phyloP scores from a whole-genome alignment of 495 filamentous ascomycete genomes.

The Cairneyella variabilis region DNA sequence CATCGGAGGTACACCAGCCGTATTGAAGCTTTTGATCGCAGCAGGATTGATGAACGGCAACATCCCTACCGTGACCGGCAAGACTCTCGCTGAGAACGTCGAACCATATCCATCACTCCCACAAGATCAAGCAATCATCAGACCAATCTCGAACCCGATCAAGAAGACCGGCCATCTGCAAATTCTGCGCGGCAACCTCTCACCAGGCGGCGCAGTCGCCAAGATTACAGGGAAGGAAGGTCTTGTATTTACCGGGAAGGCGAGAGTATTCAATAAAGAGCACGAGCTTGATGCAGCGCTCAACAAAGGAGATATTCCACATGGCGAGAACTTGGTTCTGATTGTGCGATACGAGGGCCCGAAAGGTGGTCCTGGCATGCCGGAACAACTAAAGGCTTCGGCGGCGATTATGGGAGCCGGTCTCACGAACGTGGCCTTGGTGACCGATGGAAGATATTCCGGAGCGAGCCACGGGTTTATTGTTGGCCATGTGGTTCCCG shows the following conservation, averaged over 20 bases:
- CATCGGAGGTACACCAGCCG: conserved; percentile 84
- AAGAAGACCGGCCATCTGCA: conserved; percentile 86
- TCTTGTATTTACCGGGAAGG: conserved; percentile 72
- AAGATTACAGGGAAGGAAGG: conserved; percentile 99
- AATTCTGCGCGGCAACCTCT: conserved; percentile 85
- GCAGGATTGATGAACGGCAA: conserved; percentile 76
- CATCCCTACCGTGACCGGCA: conserved; percentile 89
- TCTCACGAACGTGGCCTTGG: conserved; percentile 81
- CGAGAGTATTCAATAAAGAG: conserved; percentile 91
- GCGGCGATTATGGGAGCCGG: conserved; percentile 92
- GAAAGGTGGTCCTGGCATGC: conserved; percentile 95
- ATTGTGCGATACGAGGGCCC: conserved; percentile 95
- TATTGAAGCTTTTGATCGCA: conserved; percentile 88
- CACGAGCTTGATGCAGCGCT: conserved; percentile 72
- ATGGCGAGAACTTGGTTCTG: conserved; percentile 79
- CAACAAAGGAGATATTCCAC: conserved; percentile 64
- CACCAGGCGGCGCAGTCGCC: conserved; percentile 87
- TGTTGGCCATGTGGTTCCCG: conserved; percentile 89
- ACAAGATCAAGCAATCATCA: conserved; percentile 81
- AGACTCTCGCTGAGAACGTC: conserved; percentile 85
- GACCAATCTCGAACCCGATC: conserved; percentile 77
- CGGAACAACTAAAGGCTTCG: conserved; percentile 81
- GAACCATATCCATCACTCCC: conserved; percentile 74
- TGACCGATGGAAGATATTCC: conserved; percentile 90
- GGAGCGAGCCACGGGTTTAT: conserved; percentile 95